Conservation (phyloP, 306 rosid species). For the Rosa rugosa region DNA sequence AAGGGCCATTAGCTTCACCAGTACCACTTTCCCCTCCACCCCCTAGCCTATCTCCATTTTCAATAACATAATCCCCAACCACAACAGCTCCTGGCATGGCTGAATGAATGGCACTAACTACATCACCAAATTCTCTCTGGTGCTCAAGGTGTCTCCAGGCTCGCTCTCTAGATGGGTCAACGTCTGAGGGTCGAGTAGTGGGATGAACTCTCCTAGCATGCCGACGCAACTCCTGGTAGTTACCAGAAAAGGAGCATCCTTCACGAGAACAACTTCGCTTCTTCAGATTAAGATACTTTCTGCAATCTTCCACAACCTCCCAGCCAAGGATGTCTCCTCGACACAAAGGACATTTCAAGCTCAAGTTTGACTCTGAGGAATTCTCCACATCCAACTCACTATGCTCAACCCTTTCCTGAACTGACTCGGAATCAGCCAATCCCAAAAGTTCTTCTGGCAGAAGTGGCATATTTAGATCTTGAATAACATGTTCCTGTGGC, state of each 20-base stretch:
- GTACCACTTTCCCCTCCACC: conserved; percentile 50
- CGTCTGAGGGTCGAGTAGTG: conserved; percentile 61
- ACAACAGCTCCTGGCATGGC: conserved; percentile 86
- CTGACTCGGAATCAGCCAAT: conserved; percentile 69
- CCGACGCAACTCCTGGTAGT: conserved; percentile 80
- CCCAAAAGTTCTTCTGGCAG: conserved; percentile 61
- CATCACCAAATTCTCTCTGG: conserved; percentile 87
- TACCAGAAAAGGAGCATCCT: conserved; percentile 78
- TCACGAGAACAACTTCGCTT: conserved; percentile 90
- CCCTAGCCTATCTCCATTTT: conserved; percentile 72
- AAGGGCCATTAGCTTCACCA: conserved; percentile 51
- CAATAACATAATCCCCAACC: conserved; percentile 82
- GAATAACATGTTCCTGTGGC: conserved; percentile 57
- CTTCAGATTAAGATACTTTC: conserved; percentile 79
- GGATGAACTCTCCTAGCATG: conserved; percentile 96
- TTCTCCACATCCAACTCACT: conserved; percentile 59
- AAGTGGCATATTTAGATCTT: conserved; percentile 63
- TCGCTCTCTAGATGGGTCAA: conserved; percentile 78
- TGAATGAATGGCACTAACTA: conserved; percentile 85
- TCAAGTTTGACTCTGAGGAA: conserved; percentile 58
- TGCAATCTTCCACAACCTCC: conserved; percentile 88
- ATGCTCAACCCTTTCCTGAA: conserved; percentile 60
- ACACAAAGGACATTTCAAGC: conserved; percentile 82
- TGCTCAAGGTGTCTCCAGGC: conserved; percentile 82
- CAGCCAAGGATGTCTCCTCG: conserved; percentile 74